Evolutionary conservation across 495 filamentous ascomycete species (phyloP).

Genomic region (Aspergillus carlsbadensis): DNA sequence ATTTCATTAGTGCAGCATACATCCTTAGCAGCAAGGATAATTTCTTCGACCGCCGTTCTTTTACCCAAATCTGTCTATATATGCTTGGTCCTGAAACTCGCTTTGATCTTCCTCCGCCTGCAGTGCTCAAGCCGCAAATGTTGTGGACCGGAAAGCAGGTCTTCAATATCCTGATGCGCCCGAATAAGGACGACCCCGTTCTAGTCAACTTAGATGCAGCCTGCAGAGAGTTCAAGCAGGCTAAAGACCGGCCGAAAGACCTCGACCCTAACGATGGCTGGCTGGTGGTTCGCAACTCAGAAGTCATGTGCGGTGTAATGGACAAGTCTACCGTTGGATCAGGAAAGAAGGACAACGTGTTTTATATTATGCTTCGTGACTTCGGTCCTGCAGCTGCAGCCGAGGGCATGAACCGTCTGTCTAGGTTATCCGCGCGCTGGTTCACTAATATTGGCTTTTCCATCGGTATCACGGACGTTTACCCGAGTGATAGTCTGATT

Average conservation of each 20-base stretch:
- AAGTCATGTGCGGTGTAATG: conserved; percentile 98
- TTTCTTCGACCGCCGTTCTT: conserved; percentile 83
- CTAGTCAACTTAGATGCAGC: conserved; percentile 91
- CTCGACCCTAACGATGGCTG: conserved; percentile 82
- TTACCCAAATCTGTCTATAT: conserved; percentile 85
- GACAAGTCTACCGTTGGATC: conserved; percentile 94
- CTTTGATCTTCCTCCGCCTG: conserved; percentile 82
- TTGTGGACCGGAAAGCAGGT: conserved; percentile 98
- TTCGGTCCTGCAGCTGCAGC: conserved; percentile 88
- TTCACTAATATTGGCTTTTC: conserved; percentile 92
- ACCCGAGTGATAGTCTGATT: conserved; percentile 67
- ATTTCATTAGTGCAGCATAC: conserved; percentile 96
- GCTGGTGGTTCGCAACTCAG: conserved; percentile 91
- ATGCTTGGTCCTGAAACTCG: conserved; percentile 84
- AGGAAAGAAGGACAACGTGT: conserved; percentile 96
- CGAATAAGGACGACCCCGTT: conserved; percentile 76
- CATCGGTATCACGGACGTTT: conserved; percentile 93
- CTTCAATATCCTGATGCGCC: conserved; percentile 92
- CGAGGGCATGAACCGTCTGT: conserved; percentile 88
- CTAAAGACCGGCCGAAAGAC: conserved; percentile 57
- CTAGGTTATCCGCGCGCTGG: conserved; percentile 85
- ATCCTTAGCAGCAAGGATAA: conserved; percentile 88
- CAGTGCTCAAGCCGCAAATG: conserved; percentile 78
- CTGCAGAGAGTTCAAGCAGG: conserved; percentile 73
- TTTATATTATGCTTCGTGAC: conserved; percentile 93